These are phyloP conservation scores for Gloeophyllum trabeum DNA, from an alignment of 768 basidiomycete genomes.

Conservation along the genomic window DNA sequence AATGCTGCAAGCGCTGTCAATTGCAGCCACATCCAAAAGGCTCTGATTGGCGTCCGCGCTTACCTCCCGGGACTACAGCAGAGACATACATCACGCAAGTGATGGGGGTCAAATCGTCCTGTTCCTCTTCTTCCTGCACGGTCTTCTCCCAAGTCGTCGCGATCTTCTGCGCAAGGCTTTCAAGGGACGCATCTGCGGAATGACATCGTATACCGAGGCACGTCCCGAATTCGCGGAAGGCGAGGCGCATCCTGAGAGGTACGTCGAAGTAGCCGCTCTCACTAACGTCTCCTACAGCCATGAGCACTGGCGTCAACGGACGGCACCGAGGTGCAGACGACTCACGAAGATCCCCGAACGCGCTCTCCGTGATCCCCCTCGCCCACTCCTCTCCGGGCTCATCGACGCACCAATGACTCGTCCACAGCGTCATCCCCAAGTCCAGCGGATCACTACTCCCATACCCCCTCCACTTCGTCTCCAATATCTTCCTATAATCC, in stretches of 20 bases:
- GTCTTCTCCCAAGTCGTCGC: conserved; percentile 3
- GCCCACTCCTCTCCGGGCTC: conserved; percentile 16
- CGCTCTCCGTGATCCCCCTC: conserved; percentile 10
- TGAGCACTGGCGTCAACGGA: background rate
- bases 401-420: conserved; percentile 14
- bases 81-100: conserved; percentile 15
- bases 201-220: conserved; percentile 13
- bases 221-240: conserved; percentile 18
- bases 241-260: conserved; percentile 11
- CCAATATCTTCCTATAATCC: conserved; percentile 15
- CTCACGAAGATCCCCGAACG: conserved; percentile 11
- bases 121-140: conserved; percentile 3
- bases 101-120: conserved; percentile 10
- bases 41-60: too few relatives aligned
- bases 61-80: conserved; percentile 13
- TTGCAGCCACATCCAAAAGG: too few relatives aligned
- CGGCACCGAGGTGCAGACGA: background rate
- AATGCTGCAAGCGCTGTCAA: too few relatives aligned
- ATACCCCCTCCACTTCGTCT: conserved; percentile 13
- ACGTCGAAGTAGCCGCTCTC: conserved; percentile 13
- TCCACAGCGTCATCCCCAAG: conserved; percentile 20
- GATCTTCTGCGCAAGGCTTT: conserved; percentile 2
- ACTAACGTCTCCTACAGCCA: conserved; percentile 6
- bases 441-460: conserved; percentile 17
- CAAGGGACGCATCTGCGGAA: background rate